Base-by-base conservation (phyloP, 1,139 yeast species). In the Debaryomyces psychrophilus region DNA sequence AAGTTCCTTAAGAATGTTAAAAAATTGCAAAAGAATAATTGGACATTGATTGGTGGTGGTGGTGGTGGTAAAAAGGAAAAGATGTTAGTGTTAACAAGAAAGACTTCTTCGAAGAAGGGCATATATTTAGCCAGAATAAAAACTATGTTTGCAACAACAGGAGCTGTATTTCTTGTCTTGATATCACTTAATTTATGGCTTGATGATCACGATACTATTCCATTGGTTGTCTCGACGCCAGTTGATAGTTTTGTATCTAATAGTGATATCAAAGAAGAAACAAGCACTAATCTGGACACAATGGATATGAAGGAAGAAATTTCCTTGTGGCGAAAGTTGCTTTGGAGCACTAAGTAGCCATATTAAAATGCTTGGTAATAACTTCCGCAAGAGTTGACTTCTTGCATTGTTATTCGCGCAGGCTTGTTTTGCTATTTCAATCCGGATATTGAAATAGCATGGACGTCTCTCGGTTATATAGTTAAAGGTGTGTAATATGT, bases 31-130 rank as follows among this genome's bases (percentile, higher is more conserved):
- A 58, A 54, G 17, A 59, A 58, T 31, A 58, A 64, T 17, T 75
- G 79, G 79, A 65, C 59, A 45, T 59, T 74, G 23, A 59, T 71
- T 43, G 78, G 77, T 2, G 62, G 71, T 25, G 44, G 41, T 2
- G 62, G 71, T 25, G 44, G 41, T 29, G 31, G 40, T 11, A 33
- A 44, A 4, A 29, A 35, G 6, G 41, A 36, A 12, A 36, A 29
- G 22, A 40, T 44, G 36, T 62, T 67, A 49, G 66, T 66, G 12
- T 67, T 68, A 45, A 56, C 56, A 43, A 57, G 68, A 35, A 29
- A 37, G 7, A 49, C 44, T 12, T 20, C 37, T 4, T 41, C 29
- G 11, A 37, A 34, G 28, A 37, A 43, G 39, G 45, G 49, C 2
- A 46, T 47, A 3, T 25, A 63, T 11, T 53, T 57, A 22, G 48